These are phyloP conservation scores for Tritrichomonas foetus DNA, from an alignment of 208 protist species.

Conservation along the genomic window DNA sequence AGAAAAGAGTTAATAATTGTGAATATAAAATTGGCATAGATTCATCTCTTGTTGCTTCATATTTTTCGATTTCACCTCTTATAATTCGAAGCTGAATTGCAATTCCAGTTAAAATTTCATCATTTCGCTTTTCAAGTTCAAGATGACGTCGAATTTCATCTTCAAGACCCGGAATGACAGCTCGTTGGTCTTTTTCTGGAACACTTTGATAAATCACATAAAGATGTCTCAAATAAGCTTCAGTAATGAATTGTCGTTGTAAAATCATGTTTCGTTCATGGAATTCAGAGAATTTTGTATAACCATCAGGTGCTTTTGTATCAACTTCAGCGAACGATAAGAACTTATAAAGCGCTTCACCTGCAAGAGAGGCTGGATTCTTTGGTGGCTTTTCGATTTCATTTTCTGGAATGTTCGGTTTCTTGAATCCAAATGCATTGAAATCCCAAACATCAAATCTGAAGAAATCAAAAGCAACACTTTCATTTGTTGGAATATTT, in stretches of 20 bases:
- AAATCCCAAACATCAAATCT: neutral
- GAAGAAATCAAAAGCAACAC: neutral
- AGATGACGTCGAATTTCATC: neutral
- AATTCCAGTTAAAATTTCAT: neutral
- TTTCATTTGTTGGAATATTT: neutral
- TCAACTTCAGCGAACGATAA: neutral
- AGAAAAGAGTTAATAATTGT: no score
- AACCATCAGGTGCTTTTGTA: neutral
- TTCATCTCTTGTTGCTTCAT: neutral
- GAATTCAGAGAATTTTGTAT: neutral
- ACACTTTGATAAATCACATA: neutral
- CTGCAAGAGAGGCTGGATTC: neutral
- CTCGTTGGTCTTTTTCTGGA: neutral
- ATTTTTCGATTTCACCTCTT: neutral
- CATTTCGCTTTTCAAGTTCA: neutral
- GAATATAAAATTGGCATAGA: neutral
- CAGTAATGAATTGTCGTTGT: neutral
- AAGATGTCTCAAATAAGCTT: neutral
- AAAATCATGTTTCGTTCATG: neutral
- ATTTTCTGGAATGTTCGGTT: neutral
- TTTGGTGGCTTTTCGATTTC: neutral
- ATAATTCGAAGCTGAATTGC: neutral
- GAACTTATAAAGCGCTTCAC: neutral
- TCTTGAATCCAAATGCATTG: neutral
- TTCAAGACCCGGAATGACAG: neutral